phyloP scores from a whole-genome alignment of 2,329 filamentous ascomycete species.

The Cercospora nicotianae region DNA sequence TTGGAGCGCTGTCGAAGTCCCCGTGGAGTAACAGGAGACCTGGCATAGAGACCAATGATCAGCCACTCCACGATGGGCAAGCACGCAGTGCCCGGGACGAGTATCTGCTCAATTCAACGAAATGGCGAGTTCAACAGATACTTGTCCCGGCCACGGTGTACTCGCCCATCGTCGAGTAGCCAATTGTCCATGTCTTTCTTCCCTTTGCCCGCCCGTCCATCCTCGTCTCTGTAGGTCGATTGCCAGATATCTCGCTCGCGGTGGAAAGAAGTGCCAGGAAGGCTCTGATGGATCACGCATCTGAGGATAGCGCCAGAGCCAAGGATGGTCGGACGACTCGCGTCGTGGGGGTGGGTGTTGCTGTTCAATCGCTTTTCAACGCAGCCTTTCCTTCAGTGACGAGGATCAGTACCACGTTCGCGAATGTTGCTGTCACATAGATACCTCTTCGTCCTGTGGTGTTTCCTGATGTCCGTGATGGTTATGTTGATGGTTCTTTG shows the following conservation, averaged over 20 bases:
- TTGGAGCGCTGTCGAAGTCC: background rate
- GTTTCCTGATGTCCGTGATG: background rate
- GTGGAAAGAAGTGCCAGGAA: background rate
- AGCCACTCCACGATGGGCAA: background rate
- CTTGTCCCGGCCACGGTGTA: background rate
- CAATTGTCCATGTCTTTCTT: background rate
- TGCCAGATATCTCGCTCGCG: background rate
- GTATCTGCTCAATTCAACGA: background rate
- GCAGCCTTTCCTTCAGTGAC: background rate
- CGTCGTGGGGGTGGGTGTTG: background rate
- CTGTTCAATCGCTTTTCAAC: background rate
- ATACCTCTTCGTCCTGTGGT: background rate
- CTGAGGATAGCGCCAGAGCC: background rate
- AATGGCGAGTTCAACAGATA: background rate
- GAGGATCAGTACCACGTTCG: background rate
- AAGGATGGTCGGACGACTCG: background rate
- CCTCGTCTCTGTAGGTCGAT: background rate
- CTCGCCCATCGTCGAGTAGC: background rate
- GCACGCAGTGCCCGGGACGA: too few relatives aligned
- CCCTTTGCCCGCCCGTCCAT: background rate
- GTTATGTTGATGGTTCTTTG: background rate
- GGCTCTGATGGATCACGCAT: background rate
- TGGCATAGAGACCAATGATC: background rate
- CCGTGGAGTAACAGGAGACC: background rate
- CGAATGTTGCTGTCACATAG: background rate